A percentile compares a stretch with the other conserved stretches of the same genome.
Evolutionary conservation across 192 early-diverging fungal genomes (phyloP).

Genomic region (Umbelopsis isabellina): DNA sequence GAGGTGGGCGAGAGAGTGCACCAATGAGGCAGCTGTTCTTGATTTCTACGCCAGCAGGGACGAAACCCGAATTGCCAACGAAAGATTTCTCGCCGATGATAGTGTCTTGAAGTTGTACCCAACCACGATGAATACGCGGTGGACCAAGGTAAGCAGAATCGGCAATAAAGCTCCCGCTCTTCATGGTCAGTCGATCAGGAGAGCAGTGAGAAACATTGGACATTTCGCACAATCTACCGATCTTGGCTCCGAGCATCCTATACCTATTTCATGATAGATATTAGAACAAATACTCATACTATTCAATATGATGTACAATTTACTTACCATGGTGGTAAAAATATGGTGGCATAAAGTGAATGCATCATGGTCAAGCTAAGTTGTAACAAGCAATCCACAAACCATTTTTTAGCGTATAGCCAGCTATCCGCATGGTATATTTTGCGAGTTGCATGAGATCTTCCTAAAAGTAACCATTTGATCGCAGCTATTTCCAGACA

Average conservation of each 20-base stretch:
- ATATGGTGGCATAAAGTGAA: slow-evolving; percentile 6
- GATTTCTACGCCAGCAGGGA: slow-evolving; percentile 4
- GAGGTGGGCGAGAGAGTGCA: background rate
- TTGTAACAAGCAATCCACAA: slow-evolving; percentile 12
- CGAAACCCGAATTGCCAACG: slow-evolving; percentile 5
- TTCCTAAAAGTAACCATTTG: slow-evolving; percentile 3
- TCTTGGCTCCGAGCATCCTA: slow-evolving; percentile 8
- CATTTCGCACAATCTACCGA: background rate
- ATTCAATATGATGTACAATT: background rate
- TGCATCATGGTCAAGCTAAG: slow-evolving; percentile 5
- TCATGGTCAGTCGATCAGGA: slow-evolving; percentile 6
- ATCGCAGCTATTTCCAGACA: slow-evolving; percentile 1
- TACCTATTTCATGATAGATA: background rate
- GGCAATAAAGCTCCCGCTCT: slow-evolving; percentile 9
- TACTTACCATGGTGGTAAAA: background rate
- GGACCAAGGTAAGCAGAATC: slow-evolving; percentile 15
- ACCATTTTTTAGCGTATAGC: slow-evolving; percentile 8
- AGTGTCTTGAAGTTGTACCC: slow-evolving; percentile 8
- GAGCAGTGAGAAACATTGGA: slow-evolving; percentile 14
- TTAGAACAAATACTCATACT: background rate
- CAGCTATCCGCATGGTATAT: slow-evolving; percentile 5
- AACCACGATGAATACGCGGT: background rate
- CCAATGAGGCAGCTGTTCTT: slow-evolving; percentile 1
- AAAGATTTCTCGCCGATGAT: slow-evolving; percentile 14
- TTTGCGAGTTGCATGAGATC: slow-evolving; percentile 1